phyloP scores from a whole-genome alignment of 2,329 filamentous ascomycete genomes.

The Alternaria alternata region DNA sequence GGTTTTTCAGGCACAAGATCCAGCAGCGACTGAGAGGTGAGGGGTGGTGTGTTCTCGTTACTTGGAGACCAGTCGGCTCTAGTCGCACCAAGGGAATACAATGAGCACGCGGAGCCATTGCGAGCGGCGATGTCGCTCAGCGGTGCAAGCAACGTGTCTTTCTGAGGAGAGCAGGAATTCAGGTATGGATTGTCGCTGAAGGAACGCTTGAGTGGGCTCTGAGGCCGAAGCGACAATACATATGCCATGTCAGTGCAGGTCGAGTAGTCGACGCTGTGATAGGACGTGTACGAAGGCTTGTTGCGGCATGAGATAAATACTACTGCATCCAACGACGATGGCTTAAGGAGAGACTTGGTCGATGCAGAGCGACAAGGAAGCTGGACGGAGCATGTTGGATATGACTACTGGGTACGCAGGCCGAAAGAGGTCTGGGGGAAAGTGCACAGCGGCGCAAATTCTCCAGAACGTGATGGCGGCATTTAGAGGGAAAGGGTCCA shows the following conservation, averaged over 20 bases:
- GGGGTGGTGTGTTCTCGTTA: constrained; percentile 46
- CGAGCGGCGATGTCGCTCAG: constrained; percentile 40
- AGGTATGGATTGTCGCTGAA: constrained; percentile 53
- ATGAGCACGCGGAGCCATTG: constrained; percentile 48
- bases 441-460: constrained; percentile 27
- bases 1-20: constrained; percentile 39
- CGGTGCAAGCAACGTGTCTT: constrained; percentile 32
- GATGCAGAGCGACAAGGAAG: constrained; percentile 21
- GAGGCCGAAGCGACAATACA: constrained; percentile 50
- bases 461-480: constrained; percentile 8
- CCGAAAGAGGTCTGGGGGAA: constrained; percentile 25
- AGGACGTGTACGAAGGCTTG: constrained; percentile 29
- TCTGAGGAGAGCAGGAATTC: constrained; percentile 44
- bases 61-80: constrained; percentile 33
- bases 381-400: constrained; percentile 18
- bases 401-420: constrained; percentile 23
- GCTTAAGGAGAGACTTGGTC: constrained; percentile 39
- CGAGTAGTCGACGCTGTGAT: constrained; percentile 31
- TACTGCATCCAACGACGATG: constrained; percentile 40
- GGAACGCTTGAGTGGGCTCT: constrained; percentile 52
- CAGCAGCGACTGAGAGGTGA: constrained; percentile 45
- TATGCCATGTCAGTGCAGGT: constrained; percentile 46
- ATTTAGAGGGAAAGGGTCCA: constrained; percentile 29
- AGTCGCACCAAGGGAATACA: constrained; percentile 42
- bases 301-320: constrained; percentile 51